phyloP scores from a whole-genome alignment of 2,329 filamentous ascomycete species.

The Davidsoniella eucalypti region DNA sequence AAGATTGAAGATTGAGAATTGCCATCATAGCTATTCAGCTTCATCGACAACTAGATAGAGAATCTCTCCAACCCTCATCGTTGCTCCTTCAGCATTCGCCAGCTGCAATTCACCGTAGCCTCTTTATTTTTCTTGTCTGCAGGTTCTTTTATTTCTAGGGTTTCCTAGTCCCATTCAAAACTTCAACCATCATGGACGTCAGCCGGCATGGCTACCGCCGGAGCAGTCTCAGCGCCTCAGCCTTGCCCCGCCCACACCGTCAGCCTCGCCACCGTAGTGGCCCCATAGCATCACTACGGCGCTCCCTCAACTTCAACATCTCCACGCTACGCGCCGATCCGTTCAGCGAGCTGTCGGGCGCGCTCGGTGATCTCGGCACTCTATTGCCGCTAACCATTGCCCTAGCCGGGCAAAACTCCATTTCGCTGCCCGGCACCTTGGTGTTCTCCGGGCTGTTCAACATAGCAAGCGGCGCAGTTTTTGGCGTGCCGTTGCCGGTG shows the following conservation, averaged over 20 bases:
- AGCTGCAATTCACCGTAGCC: no score
- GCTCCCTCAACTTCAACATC: constrained; percentile 31
- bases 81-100: no score
- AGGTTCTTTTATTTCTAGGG: no score
- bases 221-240: background rate
- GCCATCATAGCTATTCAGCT: no score
- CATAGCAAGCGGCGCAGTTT: constrained; percentile 61
- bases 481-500: constrained; percentile 79
- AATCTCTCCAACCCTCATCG: no score
- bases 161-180: background rate
- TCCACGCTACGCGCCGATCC: constrained; percentile 30
- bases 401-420: constrained; percentile 58
- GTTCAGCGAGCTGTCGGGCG: constrained; percentile 66
- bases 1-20: no score
- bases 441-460: constrained; percentile 83
- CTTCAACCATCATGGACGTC: background rate
- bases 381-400: constrained; percentile 80
- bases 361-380: constrained; percentile 75
- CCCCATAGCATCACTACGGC: constrained; percentile 13
- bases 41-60: no score
- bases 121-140: no score
- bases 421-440: constrained; percentile 68
- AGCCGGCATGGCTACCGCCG: background rate
- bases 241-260: constrained; percentile 3
- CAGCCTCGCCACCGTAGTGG: background rate